These are phyloP conservation scores for Pythium aristosporum DNA, from an alignment of 352 stramenopile species.

Conservation along the genomic window DNA sequence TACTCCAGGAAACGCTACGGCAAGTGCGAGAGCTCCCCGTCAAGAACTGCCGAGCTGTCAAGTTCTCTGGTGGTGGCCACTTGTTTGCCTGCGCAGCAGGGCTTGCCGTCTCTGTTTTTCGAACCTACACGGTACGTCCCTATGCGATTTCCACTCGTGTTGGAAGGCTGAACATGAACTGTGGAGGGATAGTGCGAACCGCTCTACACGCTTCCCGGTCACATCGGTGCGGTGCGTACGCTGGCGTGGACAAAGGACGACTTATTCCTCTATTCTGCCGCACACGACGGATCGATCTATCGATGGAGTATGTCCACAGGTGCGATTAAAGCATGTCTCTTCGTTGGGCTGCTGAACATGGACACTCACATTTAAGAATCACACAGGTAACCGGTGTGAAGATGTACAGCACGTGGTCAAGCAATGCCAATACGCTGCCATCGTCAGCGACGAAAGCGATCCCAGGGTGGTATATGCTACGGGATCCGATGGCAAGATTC, in stretches of 20 bases:
- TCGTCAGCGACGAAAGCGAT: conserved; percentile 54
- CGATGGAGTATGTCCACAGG: conserved; percentile 61
- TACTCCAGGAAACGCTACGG: conserved; percentile 64
- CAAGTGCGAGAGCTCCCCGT: conserved; percentile 64
- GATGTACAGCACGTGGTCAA: conserved; percentile 77
- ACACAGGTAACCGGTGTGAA: conserved; percentile 53
- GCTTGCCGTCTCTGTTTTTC: conserved; percentile 60
- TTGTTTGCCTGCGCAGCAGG: conserved; percentile 71
- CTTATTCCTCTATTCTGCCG: conserved; percentile 71
- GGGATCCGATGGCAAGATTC: conserved; percentile 67
- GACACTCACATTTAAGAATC: too few species aligned
- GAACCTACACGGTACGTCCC: conserved; percentile 54
- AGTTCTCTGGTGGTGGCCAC: conserved; percentile 69
- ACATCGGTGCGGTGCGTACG: conserved; percentile 72
- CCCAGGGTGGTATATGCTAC: conserved; percentile 49
- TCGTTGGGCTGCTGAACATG: too few species aligned
- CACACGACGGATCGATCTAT: conserved; percentile 80
- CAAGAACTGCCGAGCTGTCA: conserved; percentile 62
- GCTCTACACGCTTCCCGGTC: conserved; percentile 71
- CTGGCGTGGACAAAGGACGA: conserved; percentile 75
- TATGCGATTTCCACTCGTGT: too few species aligned
- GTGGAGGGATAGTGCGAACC: conserved; percentile 39
- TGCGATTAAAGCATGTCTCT: background rate
- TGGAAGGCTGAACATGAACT: too few species aligned
- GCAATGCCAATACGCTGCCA: conserved; percentile 67